Conservation (phyloP, 148 eudicot species). For the Nepenthes mirabilis region DNA sequence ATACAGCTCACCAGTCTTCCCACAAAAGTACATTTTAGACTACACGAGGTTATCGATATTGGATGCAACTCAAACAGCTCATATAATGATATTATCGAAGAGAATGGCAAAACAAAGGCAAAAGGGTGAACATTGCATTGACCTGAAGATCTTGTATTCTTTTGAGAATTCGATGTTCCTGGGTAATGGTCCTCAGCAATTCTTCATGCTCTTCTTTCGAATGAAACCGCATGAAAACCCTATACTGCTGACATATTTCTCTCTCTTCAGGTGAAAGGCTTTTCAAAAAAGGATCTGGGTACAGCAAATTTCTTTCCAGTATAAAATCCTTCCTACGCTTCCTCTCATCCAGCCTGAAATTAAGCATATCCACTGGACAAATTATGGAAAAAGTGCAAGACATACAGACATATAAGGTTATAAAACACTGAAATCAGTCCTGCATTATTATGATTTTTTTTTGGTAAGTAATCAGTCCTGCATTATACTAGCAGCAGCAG, state of each 20-base stretch:
- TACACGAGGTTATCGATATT: too few species aligned
- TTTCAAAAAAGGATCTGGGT: slow-evolving; percentile 70
- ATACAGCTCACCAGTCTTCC: not conserved
- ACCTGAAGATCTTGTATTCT: slow-evolving; percentile 84
- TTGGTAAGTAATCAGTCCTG: too few species aligned
- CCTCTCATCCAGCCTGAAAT: slow-evolving; percentile 88
- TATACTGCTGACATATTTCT: slow-evolving; percentile 60
- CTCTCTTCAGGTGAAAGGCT: slow-evolving; percentile 67
- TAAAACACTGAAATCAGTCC: too few species aligned
- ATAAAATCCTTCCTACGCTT: slow-evolving; percentile 83
- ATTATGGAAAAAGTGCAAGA: too few species aligned
- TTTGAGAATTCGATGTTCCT: slow-evolving; percentile 66
- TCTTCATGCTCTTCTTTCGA: slow-evolving; percentile 82
- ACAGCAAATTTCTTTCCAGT: slow-evolving; percentile 69
- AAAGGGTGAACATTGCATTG: not conserved
- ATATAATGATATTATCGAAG: not conserved
- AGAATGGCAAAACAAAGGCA: not conserved
- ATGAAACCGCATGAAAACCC: slow-evolving; percentile 87
- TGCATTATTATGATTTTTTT: too few species aligned
- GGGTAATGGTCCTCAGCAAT: slow-evolving; percentile 50
- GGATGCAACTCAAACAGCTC: too few species aligned
- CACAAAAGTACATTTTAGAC: too few species aligned
- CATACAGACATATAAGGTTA: too few species aligned
- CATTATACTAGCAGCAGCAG: too few species aligned
- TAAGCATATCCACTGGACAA: slow-evolving; percentile 3